Percentiles rank a stretch among this genome's conserved stretches.
phyloP scores from a whole-genome alignment of 2,329 filamentous ascomycete genomes.

The Colletotrichum godetiae region DNA sequence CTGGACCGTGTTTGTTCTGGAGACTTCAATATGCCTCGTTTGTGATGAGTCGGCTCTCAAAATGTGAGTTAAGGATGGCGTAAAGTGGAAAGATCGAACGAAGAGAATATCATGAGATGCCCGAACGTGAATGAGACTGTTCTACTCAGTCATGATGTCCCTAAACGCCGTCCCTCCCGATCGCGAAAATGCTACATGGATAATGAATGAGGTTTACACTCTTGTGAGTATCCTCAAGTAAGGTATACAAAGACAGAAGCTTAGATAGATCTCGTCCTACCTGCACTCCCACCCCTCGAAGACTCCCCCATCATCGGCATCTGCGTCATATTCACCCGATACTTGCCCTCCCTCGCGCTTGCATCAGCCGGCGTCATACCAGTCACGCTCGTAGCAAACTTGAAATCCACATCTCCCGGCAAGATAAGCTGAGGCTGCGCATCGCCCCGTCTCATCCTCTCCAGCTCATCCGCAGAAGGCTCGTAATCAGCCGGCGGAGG shows the following conservation, averaged over 20 bases:
- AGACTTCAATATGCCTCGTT: no score
- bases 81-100: neutral
- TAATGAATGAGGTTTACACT: neutral
- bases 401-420: slow-evolving; percentile 28
- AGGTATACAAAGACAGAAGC: neutral
- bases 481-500: slow-evolving; percentile 37
- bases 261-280: slow-evolving; percentile 4
- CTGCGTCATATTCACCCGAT: neutral
- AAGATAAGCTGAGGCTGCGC: slow-evolving; percentile 40
- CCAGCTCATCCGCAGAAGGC: slow-evolving; percentile 38
- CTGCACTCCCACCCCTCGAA: neutral
- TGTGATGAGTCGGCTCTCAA: no score
- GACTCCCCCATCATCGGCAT: neutral
- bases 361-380: slow-evolving; percentile 31
- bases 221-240: neutral
- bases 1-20: neutral
- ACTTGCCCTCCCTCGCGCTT: slow-evolving; percentile 27
- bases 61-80: neutral
- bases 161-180: neutral
- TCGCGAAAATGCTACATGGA: neutral
- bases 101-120: neutral
- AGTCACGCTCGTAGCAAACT: slow-evolving; percentile 32
- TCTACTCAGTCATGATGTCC: neutral
- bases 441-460: slow-evolving; percentile 38
- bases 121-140: neutral